Percentiles rank a stretch among this genome's conserved stretches.
Conservation (phyloP, 345 rosid species). For the Bretschneidera sinensis region DNA sequence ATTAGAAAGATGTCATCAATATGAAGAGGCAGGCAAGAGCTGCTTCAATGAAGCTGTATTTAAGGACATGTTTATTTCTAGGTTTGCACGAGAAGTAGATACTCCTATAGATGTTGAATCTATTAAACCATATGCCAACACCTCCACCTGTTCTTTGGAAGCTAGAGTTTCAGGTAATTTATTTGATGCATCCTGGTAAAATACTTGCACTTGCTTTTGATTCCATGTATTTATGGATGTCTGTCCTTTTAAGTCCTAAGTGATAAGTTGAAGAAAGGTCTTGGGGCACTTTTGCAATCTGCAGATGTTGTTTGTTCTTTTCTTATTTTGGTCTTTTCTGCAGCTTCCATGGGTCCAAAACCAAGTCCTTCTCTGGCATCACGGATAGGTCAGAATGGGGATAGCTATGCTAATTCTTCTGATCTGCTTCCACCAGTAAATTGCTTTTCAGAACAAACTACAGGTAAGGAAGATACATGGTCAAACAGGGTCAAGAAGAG, state of each 20-base stretch:
- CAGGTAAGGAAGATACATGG: conserved; percentile 58
- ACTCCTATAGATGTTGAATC: conserved; percentile 47
- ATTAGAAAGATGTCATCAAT: conserved; percentile 59
- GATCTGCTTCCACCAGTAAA: conserved; percentile 43
- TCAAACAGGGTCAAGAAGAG: conserved; percentile 80
- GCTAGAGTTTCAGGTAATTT: conserved; percentile 38
- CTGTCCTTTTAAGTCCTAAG: conserved; percentile 1
- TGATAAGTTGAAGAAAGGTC: neutral
- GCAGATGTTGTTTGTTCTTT: neutral
- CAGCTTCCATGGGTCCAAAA: conserved; percentile 65
- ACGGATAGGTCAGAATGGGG: conserved; percentile 41
- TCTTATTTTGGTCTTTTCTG: conserved; percentile 27
- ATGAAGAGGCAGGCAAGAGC: conserved; percentile 77
- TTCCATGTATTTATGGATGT: conserved; percentile 1
- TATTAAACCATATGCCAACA: conserved; percentile 22
- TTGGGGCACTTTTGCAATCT: neutral
- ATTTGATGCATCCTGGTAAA: conserved; percentile 9
- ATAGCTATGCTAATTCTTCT: conserved; percentile 41
- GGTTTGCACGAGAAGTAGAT: conserved; percentile 35
- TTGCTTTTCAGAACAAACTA: conserved; percentile 40
- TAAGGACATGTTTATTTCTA: conserved; percentile 52
- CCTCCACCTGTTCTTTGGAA: conserved; percentile 27
- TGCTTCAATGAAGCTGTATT: conserved; percentile 77
- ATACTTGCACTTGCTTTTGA: conserved; percentile 4
- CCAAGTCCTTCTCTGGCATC: conserved; percentile 44